Base-by-base conservation (phyloP, 148 eudicot genomes). In the Mesembryanthemum crystallinum region DNA sequence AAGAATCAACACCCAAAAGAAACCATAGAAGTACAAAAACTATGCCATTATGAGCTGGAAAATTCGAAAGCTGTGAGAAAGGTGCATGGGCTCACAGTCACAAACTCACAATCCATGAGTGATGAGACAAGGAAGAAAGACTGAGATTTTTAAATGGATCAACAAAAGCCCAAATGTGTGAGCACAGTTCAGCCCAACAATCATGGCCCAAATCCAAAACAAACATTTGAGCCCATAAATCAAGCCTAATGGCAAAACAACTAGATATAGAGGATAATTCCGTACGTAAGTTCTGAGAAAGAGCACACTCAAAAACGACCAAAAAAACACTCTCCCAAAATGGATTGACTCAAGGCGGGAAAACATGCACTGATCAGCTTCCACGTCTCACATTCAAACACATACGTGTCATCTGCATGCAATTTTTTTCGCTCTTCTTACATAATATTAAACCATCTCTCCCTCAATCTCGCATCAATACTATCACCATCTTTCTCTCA, bases 391-490 rank as follows among this genome's bases (percentile, higher is more conserved):
- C 51, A 29, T 65, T 0, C 24, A 15, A 24, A 32, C 67, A 72
- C 29, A 58, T 75, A 85, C 88, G 88, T 89, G 85, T 84, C 83
- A 37, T 72, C 33, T 77, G 76, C 76, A 85, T 78, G 89, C 89
- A 86, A 80, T 71, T 67, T 15, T 0, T 66, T 4, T 6, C 29
- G 35, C 17, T 23, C 2, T 27, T n/a, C 13, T 12, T 47, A 13
- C 23, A 1, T 49, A 24, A 14, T 43, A 21, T 18, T 8, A 57
- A 25, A 17, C 43, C 1, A 27, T 20, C 25, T n/a, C 18, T 17
- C 69, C 18, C 8, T 39, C 15, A 35, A 37, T 21, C 69, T 37
- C 69, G n/a, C 24, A 63, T 27, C 30, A 25, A 24, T 30, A 0
- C 45, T 18, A 39, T 33, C 15, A 12, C 6, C 4, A 68, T 62